Evolutionary conservation across 208 protist species (phyloP).

Genomic region (Trypanosoma brucei): DNA sequence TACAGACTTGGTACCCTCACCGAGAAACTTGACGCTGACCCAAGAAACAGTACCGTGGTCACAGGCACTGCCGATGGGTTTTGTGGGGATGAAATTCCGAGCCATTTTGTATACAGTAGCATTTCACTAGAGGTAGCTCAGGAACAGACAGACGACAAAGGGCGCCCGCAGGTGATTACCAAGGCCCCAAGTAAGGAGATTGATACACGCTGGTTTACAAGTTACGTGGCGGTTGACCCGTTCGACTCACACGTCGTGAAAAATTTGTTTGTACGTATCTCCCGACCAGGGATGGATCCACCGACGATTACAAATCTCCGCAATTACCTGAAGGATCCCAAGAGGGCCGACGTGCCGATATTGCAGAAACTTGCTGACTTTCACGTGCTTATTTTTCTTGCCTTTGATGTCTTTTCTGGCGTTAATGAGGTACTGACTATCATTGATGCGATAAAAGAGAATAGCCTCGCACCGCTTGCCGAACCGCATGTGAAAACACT

Average conservation of each 20-base stretch:
- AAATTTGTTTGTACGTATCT: slow-evolving; percentile 83
- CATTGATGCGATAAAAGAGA: slow-evolving; percentile 35
- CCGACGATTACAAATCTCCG: slow-evolving; percentile 66
- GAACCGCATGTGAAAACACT: slow-evolving; percentile 48
- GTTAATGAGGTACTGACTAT: slow-evolving; percentile 57
- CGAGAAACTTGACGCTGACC: slow-evolving; percentile 25
- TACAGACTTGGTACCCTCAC: slow-evolving; percentile 67
- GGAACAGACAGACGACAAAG: slow-evolving; percentile 60
- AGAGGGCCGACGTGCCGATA: slow-evolving; percentile 53
- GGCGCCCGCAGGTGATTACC: slow-evolving; percentile 54
- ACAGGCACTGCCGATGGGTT: background rate
- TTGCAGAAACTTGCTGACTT: slow-evolving; percentile 84
- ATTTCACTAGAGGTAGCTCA: slow-evolving; percentile 75
- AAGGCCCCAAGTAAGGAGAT: slow-evolving; percentile 58
- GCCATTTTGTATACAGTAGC: slow-evolving; percentile 37
- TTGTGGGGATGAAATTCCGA: slow-evolving; percentile 15
- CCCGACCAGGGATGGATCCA: slow-evolving; percentile 71
- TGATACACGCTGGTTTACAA: slow-evolving; percentile 86
- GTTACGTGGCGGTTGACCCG: slow-evolving; percentile 82
- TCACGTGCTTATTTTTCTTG: slow-evolving; percentile 87
- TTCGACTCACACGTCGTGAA: slow-evolving; percentile 71
- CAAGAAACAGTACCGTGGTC: slow-evolving; percentile 11
- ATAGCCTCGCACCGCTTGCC: slow-evolving; percentile 35
- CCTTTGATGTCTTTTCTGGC: slow-evolving; percentile 43
- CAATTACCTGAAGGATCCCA: slow-evolving; percentile 76